Evolutionary conservation across 495 filamentous ascomycete genomes (phyloP).

Genomic region (Evansstolkia leycettana): DNA sequence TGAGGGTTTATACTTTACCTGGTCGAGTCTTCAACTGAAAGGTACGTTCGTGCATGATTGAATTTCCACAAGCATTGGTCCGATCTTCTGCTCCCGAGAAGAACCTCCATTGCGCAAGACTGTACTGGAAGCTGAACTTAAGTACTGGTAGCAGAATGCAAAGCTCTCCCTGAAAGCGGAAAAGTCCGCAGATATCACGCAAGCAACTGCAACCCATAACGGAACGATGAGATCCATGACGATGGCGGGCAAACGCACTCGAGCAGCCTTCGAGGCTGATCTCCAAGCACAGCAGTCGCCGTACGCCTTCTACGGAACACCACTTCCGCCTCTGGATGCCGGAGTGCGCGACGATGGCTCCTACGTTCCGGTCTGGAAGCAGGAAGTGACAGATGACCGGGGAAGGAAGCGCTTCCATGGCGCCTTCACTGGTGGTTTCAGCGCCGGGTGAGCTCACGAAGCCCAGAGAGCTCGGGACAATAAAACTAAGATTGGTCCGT

Average conservation of each 20-base stretch:
- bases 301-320: slow-evolving; percentile 74
- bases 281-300: slow-evolving; percentile 60
- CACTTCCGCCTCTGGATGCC: slow-evolving; percentile 69
- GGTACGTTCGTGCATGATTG: no score
- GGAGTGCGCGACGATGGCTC: slow-evolving; percentile 82
- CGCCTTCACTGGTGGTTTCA: slow-evolving; percentile 93
- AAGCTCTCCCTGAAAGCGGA: no score
- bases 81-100: no score
- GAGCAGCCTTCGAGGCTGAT: slow-evolving; percentile 68
- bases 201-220: no score
- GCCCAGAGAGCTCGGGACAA: slow-evolving; percentile 10
- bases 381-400: slow-evolving; percentile 89
- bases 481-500: slow-evolving; percentile 15
- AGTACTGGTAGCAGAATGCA: no score
- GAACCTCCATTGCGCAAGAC: no score
- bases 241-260: slow-evolving; percentile 74
- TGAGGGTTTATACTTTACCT: no score
- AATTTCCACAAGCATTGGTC: no score
- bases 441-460: slow-evolving; percentile 63
- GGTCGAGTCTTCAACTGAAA: no score
- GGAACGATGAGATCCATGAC: no score
- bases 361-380: slow-evolving; percentile 91
- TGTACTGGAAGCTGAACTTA: no score
- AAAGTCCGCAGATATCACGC: no score
- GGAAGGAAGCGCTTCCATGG: slow-evolving; percentile 88